A percentile compares a stretch with the other conserved stretches of the same genome.
These are phyloP conservation scores for Lentinula raphanica DNA, from an alignment of 768 basidiomycete genomes.

Conservation along the genomic window DNA sequence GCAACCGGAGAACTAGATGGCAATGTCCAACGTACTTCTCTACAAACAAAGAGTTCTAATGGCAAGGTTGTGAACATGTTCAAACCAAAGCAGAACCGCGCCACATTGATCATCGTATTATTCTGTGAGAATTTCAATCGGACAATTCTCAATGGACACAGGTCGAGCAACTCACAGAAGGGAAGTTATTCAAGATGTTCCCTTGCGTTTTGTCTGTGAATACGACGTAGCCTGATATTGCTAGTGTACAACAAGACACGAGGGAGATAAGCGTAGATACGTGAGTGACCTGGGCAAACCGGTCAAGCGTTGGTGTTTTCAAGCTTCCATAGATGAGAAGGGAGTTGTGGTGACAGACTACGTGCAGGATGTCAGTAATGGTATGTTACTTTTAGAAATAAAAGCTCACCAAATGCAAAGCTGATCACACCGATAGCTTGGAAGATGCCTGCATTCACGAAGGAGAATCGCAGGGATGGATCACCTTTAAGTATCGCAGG, in stretches of 20 bases:
- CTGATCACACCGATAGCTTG: conserved; percentile 97
- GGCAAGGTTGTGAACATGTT: conserved; percentile 99
- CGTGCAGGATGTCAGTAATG: background rate
- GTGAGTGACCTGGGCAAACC: conserved; percentile 90
- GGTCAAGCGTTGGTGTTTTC: conserved; percentile 88
- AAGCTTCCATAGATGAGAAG: conserved; percentile 93
- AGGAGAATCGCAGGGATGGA: conserved; percentile 63
- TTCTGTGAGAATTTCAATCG: conserved; percentile 35
- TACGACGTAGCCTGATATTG: conserved; percentile 78
- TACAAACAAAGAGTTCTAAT: conserved; percentile 92
- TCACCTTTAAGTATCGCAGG: conserved; percentile 72
- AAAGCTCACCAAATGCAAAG: conserved; percentile 67
- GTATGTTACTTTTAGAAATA: background rate
- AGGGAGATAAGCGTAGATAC: conserved; percentile 83
- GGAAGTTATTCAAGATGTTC: conserved; percentile 97
- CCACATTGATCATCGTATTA: conserved; percentile 91
- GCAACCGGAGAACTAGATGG: background rate
- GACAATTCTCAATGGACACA: background rate
- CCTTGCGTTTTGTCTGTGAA: conserved; percentile 91
- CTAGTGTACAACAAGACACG: conserved; percentile 78
- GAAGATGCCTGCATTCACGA: conserved; percentile 78
- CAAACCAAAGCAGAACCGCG: conserved; percentile 87
- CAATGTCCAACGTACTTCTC: conserved; percentile 60
- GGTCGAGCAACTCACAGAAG: conserved; percentile 38
- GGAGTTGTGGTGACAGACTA: conserved; percentile 96